Base-by-base conservation (phyloP, 306 rosid genomes). In the Quercus berberidifolia region DNA sequence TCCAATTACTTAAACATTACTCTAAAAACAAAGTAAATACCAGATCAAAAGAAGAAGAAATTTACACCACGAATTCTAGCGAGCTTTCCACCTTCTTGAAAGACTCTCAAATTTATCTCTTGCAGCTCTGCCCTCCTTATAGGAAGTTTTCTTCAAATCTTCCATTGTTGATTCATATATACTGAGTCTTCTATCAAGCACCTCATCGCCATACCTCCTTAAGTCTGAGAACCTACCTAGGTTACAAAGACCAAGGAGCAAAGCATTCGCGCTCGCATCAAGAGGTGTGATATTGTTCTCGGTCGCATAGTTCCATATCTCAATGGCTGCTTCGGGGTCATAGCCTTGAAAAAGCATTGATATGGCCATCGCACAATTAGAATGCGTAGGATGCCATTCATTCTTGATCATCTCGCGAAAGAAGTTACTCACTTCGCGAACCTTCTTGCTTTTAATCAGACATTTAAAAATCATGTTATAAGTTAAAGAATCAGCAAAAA, bases 351-450 rank as follows among this genome's bases (percentile, higher is more conserved):
- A 92, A 43, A 92, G 70, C 93, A 92, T 83, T 15, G 76, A 41
- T 25, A 90, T 90, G 78, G 93, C 93, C 1, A 79, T 84, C 41
- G 89, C 80, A 25, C 86, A 89, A 69, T 86, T 90, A 35, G 92
- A 55, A 76, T 78, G 57, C 0, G 88, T 83, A 0, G 92, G 95
- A 1, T 80, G 84, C 23, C 81, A 85, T 86, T 92, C 97, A 55
- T 90, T 89, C 88, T 89, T 92, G 78, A 87, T 62, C 93, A 92
- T 92, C 90, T 92, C 95, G 12, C 33, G 21, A 57, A 89, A 92
- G 74, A 90, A 90, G 54, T 77, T 87, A 21, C 85, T 78, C 0
- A 85, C 80, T 75, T 86, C 83, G 0, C 77, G 55, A 55, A 76
- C 93, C 80, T 68, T 89, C 64, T 71, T 87, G 78, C 80, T 89